A percentile compares a stretch with the other conserved stretches of the same genome.
Conservation (phyloP, 176 grass and related monocot genomes). For the Poa annua region DNA sequence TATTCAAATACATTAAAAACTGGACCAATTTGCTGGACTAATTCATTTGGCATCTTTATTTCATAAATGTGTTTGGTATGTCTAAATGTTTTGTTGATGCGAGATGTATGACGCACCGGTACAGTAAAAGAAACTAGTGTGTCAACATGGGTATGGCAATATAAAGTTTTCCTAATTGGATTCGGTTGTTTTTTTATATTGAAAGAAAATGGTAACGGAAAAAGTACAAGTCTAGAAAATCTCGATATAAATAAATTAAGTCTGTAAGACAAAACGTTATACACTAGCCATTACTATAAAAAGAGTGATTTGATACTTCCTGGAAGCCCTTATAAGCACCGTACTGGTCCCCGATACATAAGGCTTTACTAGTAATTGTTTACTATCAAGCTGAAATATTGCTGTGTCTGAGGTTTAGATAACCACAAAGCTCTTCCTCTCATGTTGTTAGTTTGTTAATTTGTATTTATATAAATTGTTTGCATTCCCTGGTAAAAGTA, state of each 20-base stretch:
- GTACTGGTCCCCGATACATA: neutral
- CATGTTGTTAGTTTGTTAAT: neutral
- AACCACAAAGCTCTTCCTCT: neutral
- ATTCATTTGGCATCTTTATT: neutral
- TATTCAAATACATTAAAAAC: neutral
- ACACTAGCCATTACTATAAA: neutral
- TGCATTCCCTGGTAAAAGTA: neutral
- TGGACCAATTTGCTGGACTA: neutral
- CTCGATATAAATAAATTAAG: neutral
- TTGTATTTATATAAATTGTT: neutral
- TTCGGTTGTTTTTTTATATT: neutral
- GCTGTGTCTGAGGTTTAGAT: neutral
- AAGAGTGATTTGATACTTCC: neutral
- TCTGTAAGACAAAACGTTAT: neutral
- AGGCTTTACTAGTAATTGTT: neutral
- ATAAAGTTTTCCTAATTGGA: neutral
- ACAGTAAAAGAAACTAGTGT: neutral
- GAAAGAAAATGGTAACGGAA: neutral
- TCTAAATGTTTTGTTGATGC: neutral
- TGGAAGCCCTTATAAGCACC: neutral
- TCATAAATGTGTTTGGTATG: neutral
- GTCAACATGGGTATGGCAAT: neutral
- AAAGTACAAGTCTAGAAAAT: neutral
- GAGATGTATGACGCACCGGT: neutral
- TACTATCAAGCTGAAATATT: too few species aligned